Evolutionary conservation across 345 rosid species (phyloP), one percentile per base, ranked within the genome.

Genomic region (Eucalyptus marginata): DNA sequence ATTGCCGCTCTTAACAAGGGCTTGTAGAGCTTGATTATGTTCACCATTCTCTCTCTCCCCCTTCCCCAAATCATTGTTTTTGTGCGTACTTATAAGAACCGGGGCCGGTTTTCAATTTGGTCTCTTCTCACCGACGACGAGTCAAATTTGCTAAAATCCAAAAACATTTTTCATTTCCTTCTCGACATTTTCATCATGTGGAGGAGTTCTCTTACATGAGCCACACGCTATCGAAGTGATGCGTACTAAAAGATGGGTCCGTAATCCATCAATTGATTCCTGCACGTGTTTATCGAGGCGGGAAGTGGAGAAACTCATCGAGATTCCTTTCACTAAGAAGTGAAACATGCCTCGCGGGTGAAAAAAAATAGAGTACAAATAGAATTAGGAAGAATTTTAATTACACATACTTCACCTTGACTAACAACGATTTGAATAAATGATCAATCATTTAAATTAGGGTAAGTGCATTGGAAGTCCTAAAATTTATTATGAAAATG

Each of bases 1-100:
- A 91, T 22, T 4, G 90, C 10, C 16, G 86, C 47, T 18, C 66
- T 88, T 52, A 93, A 76, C 31, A 92, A 58, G n/a, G 84, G 27
- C 76, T 58, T 50, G 91, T 88, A 91, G 3, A 89, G 51, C 17
- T 80, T 31, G 50, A 93, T 49, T 16, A 85, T 29, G 87, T 90
- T 91, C 85, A 90, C 87, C 92, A 91, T 92, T 36, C 46, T 36
- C 86, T 22, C 44, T 54, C 56, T 88, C 50, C 52, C 31, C 49
- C 89, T 59, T 56, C 62, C 62, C 62, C 62, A 56, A n/a, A 71
- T 71, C 81, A 33, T 71, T 5, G 46, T 18, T 36, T 36, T 5
- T 8, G 80, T 17, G 44, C 20, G 24, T 68, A 31, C 80, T 68
- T 68, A 68, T 68, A 68, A 10, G 20, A 10, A 68, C 25, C 80